phyloP scores from a whole-genome alignment of 2,329 filamentous ascomycete genomes.

The Aspergillus pseudoglaucus region DNA sequence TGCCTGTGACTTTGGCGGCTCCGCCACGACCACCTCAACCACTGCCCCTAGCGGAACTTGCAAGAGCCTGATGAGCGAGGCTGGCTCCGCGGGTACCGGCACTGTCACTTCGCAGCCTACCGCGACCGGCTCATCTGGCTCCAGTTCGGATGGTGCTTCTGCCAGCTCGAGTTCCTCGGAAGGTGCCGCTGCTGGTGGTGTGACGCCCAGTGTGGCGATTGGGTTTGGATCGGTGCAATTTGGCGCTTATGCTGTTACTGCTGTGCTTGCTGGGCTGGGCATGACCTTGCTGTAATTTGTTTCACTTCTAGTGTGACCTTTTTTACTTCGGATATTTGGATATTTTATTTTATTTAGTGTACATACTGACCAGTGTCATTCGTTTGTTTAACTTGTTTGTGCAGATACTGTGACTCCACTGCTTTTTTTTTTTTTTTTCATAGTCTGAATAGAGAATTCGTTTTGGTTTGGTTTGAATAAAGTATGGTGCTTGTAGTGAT shows the following conservation, averaged over 20 bases:
- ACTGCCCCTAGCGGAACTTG: slow-evolving; percentile 33
- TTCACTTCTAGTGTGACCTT: too few relatives aligned
- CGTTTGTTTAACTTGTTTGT: neutral
- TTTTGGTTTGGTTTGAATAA: too few relatives aligned
- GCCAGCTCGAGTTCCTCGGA: slow-evolving; percentile 2
- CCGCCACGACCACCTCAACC: slow-evolving; percentile 31
- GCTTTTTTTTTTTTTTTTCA: too few relatives aligned
- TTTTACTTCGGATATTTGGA: too few relatives aligned
- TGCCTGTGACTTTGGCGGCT: slow-evolving; percentile 39
- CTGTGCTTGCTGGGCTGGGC: slow-evolving; percentile 31
- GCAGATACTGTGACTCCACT: too few relatives aligned
- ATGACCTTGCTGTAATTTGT: slow-evolving; percentile 35
- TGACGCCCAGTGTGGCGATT: slow-evolving; percentile 17
- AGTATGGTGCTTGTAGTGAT: too few relatives aligned
- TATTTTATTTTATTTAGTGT: neutral
- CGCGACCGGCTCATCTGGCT: slow-evolving; percentile 11
- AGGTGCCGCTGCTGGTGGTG: slow-evolving; percentile 11
- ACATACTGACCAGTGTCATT: neutral
- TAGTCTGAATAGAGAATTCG: too few relatives aligned
- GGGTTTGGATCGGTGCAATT: slow-evolving; percentile 29
- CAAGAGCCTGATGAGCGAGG: slow-evolving; percentile 31
- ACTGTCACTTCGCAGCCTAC: slow-evolving; percentile 31
- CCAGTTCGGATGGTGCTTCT: neutral
- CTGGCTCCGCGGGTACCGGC: slow-evolving; percentile 34
- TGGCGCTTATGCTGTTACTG: slow-evolving; percentile 27